A percentile compares a stretch with the other conserved stretches of the same genome.
Evolutionary conservation across 257 asterid species (phyloP).

Genomic region (Mitragyna speciosa): DNA sequence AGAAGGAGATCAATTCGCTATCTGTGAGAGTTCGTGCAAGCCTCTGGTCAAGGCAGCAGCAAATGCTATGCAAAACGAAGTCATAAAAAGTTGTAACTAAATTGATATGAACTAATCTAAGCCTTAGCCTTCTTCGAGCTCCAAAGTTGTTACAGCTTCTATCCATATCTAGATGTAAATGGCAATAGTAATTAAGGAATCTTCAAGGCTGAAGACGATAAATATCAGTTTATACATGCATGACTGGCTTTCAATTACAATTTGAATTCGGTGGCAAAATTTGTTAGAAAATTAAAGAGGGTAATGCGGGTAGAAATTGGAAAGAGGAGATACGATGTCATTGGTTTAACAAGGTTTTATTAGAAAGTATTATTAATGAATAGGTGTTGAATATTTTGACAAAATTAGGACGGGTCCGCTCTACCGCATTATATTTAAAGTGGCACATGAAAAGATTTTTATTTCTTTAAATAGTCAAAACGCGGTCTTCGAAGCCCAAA

Average conservation of each 20-base stretch:
- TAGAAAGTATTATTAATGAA: too few species aligned
- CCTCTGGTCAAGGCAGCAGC: slow-evolving; percentile 52
- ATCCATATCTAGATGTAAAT: background rate
- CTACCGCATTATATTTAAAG: too few species aligned
- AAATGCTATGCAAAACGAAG: slow-evolving; percentile 6
- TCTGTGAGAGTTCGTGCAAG: slow-evolving; percentile 58
- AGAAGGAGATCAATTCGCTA: slow-evolving; percentile 32
- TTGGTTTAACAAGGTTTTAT: too few species aligned
- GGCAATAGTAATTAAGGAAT: too few species aligned
- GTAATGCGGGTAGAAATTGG: background rate
- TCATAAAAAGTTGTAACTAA: too few species aligned
- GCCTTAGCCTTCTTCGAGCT: background rate
- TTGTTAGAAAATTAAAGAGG: background rate
- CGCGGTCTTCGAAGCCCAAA: background rate
- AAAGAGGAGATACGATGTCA: background rate
- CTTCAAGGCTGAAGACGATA: background rate
- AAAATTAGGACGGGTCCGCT: background rate
- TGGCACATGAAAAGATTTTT: background rate
- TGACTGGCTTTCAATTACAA: background rate
- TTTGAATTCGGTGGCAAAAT: background rate
- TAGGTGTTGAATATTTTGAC: background rate
- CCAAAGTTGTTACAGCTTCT: background rate
- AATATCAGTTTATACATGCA: too few species aligned
- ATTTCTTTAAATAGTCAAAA: background rate
- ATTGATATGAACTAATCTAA: too few species aligned